A percentile compares a stretch with the other conserved stretches of the same genome.
These are phyloP conservation scores for Pneumocystis oryctolagi DNA, from an alignment of 1,139 yeast species.

Conservation along the genomic window DNA sequence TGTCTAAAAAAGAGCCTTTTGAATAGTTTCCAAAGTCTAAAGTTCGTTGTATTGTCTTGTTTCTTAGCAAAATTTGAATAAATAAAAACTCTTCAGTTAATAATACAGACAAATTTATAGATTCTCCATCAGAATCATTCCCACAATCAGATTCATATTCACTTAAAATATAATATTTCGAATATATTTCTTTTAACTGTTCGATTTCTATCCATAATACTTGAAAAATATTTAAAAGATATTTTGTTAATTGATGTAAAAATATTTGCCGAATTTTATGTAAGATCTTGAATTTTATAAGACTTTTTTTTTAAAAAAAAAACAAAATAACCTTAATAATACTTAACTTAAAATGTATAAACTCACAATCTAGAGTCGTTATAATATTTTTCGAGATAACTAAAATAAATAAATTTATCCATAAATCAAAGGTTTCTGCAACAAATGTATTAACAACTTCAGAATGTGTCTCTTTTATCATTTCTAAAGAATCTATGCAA, in stretches of 20 bases:
- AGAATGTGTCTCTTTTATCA: conserved; percentile 10
- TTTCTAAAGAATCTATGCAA: conserved; percentile 12
- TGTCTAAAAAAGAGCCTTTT: neutral
- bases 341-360: neutral
- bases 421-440: conserved; percentile 10
- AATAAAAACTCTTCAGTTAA: neutral
- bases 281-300: neutral
- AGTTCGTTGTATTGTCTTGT: neutral
- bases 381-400: neutral
- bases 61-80: neutral
- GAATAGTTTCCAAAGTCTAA: neutral
- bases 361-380: neutral
- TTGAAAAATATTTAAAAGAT: neutral
- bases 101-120: neutral
- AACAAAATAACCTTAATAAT: neutral
- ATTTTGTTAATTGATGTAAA: neutral
- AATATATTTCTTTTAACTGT: neutral
- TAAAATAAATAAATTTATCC: conserved; percentile 10
- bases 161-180: neutral
- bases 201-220: neutral
- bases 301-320: neutral
- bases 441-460: conserved; percentile 11
- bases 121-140: conserved; percentile 1
- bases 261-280: neutral
- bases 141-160: neutral